phyloP scores from a whole-genome alignment of 2,329 filamentous ascomycete genomes.

The Diaporthe ampelina region DNA sequence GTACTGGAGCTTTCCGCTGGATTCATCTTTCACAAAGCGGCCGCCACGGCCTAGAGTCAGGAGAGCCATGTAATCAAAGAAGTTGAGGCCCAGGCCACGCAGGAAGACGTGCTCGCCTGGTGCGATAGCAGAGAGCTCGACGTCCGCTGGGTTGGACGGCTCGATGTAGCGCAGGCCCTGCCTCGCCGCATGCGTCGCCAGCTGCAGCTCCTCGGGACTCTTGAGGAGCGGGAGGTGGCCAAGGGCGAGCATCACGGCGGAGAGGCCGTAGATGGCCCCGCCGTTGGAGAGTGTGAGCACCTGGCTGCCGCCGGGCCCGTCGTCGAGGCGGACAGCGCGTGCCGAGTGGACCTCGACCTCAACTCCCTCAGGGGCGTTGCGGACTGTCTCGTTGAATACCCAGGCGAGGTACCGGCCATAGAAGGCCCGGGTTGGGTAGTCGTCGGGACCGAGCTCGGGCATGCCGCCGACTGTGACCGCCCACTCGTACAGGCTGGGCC shows the following conservation, averaged over 20 bases:
- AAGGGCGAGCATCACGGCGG: constrained; percentile 22
- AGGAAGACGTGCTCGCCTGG: constrained; percentile 19
- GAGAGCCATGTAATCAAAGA: constrained; percentile 29
- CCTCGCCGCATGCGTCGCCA: constrained; percentile 11
- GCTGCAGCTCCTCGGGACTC: constrained; percentile 10
- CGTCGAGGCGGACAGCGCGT: constrained; percentile 19
- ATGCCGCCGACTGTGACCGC: not conserved
- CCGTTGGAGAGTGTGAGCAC: constrained; percentile 23
- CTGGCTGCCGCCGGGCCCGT: constrained; percentile 5
- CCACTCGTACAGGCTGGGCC: constrained; percentile 30
- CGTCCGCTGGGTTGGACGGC: constrained; percentile 26
- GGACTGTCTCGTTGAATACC: constrained; percentile 45
- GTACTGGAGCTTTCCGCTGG: not conserved
- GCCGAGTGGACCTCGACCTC: constrained; percentile 21
- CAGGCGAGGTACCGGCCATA: constrained; percentile 44
- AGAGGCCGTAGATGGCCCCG: not conserved
- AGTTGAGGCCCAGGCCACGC: constrained; percentile 28
- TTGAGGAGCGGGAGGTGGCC: constrained; percentile 23
- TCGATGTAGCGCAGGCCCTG: constrained; percentile 9
- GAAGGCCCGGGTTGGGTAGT: constrained; percentile 12
- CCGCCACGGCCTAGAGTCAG: constrained; percentile 18
- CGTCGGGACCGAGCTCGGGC: constrained; percentile 24
- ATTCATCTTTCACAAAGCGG: not conserved
- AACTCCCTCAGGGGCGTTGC: not conserved
- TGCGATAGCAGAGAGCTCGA: constrained; percentile 7